Conservation (phyloP, 208 protist genomes). For the Trypanosoma rangeli region DNA sequence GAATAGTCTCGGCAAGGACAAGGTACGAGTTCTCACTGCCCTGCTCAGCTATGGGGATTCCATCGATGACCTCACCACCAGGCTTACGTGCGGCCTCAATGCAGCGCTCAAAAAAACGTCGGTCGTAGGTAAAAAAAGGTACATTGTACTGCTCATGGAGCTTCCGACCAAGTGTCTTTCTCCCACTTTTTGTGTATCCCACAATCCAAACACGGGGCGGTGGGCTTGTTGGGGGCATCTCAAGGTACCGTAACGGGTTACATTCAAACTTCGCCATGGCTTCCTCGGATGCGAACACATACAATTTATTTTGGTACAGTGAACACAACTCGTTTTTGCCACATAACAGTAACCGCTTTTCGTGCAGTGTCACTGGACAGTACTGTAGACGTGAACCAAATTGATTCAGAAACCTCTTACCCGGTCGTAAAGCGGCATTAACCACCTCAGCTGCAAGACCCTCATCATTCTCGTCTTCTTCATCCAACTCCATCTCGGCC, state of each 20-base stretch:
- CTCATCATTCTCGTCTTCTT: conserved; percentile 36
- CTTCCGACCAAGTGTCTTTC: conserved; percentile 62
- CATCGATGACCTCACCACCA: conserved; percentile 51
- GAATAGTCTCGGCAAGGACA: conserved; percentile 40
- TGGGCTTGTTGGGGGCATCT: conserved; percentile 38
- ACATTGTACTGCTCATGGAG: conserved; percentile 61
- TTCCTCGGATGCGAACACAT: conserved; percentile 76
- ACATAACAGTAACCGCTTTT: conserved; percentile 66
- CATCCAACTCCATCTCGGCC: conserved; percentile 46
- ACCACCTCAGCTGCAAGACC: conserved; percentile 7
- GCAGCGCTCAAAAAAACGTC: conserved; percentile 72
- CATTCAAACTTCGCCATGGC: conserved; percentile 52
- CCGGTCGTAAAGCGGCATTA: conserved; percentile 50
- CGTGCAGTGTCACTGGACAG: conserved; percentile 82
- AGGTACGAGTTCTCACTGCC: conserved; percentile 47
- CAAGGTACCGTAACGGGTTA: conserved; percentile 69
- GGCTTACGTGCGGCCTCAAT: conserved; percentile 60
- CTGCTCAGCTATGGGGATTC: conserved; percentile 58
- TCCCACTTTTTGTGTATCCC: conserved; percentile 61
- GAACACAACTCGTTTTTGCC: conserved; percentile 63
- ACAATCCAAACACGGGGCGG: conserved; percentile 86
- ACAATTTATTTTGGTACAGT: conserved; percentile 59
- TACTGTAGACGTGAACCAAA: conserved; percentile 77
- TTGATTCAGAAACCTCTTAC: conserved; percentile 69
- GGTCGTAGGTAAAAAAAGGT: conserved; percentile 68